Evolutionary conservation across 2,329 filamentous ascomycete genomes (phyloP).

Genomic region (Colletotrichum tropicale): DNA sequence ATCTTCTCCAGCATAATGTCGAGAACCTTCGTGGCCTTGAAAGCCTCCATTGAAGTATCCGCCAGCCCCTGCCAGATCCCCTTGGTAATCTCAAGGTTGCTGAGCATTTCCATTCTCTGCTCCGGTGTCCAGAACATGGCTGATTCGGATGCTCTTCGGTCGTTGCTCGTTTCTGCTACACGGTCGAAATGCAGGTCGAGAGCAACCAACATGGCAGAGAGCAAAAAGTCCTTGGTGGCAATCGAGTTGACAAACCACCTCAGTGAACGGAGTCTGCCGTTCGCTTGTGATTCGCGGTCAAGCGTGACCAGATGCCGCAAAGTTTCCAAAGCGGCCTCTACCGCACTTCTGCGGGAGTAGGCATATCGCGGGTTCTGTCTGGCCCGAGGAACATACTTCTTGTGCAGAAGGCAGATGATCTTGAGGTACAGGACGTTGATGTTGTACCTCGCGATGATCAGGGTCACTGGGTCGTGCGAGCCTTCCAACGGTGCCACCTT

Average conservation of each 20-base stretch:
- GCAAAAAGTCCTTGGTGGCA: conserved; percentile 82
- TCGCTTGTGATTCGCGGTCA: conserved; percentile 74
- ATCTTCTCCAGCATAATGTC: conserved; percentile 85
- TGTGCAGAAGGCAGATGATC: conserved; percentile 85
- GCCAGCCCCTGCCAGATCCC: conserved; percentile 81
- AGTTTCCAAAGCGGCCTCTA: conserved; percentile 85
- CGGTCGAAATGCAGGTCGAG: conserved; percentile 80
- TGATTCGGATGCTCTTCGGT: conserved; percentile 46
- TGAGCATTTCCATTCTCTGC: conserved; percentile 77
- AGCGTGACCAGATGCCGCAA: conserved; percentile 79
- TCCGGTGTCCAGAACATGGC: conserved; percentile 60
- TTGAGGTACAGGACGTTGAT: conserved; percentile 88
- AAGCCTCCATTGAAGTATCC: conserved; percentile 85
- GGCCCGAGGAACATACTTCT: conserved; percentile 82
- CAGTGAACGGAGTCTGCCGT: conserved; percentile 73
- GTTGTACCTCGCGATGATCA: conserved; percentile 85
- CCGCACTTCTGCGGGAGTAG: conserved; percentile 81
- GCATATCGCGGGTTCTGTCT: conserved; percentile 80
- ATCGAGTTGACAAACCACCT: conserved; percentile 82
- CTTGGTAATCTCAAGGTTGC: conserved; percentile 72
- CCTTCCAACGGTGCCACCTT: conserved; percentile 77
- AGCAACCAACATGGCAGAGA: conserved; percentile 84
- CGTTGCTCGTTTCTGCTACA: conserved; percentile 45
- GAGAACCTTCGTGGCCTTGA: conserved; percentile 83
- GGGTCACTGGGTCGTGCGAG: conserved; percentile 78